phyloP scores from a whole-genome alignment of 1,284 basidiomycete species.

The Xanthoconium separans region DNA sequence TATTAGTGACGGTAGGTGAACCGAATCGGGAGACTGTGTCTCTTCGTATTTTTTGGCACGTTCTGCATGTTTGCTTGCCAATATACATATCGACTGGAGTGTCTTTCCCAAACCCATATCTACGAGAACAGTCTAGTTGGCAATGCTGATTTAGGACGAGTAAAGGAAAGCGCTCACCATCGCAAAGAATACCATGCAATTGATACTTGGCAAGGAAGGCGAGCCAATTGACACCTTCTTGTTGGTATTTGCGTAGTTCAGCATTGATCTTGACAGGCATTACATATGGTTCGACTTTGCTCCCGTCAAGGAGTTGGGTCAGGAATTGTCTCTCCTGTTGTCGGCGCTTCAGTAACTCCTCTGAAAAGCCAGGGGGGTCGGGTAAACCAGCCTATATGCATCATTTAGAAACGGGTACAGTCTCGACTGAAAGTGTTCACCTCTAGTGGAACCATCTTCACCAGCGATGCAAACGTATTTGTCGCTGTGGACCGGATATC shows the following conservation, averaged over 20 bases:
- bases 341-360: slow-evolving; percentile 85
- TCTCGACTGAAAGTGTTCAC: slow-evolving; percentile 40
- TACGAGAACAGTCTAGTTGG: slow-evolving; percentile 32
- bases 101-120: slow-evolving; percentile 99
- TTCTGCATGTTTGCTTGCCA: slow-evolving; percentile 93
- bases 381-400: slow-evolving; percentile 86
- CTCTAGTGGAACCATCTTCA: slow-evolving; percentile 99
- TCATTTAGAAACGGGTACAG: neutral
- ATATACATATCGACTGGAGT: slow-evolving; percentile 95
- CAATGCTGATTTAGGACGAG: neutral
- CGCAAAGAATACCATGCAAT: slow-evolving; percentile 96
- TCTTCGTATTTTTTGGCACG: slow-evolving; percentile 69
- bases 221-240: slow-evolving; percentile 98
- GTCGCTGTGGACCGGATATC: slow-evolving; percentile 91
- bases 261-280: slow-evolving; percentile 92
- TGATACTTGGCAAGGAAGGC: slow-evolving; percentile 98
- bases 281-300: slow-evolving; percentile 89
- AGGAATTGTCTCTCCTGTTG: slow-evolving; percentile 92
- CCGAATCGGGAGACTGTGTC: slow-evolving; percentile 73
- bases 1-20: slow-evolving; percentile 92
- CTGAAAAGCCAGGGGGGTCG: slow-evolving; percentile 90
- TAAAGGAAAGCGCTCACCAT: slow-evolving; percentile 58
- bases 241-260: slow-evolving; percentile 95
- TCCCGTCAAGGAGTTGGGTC: slow-evolving; percentile 91
- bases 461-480: slow-evolving; percentile 95